These are phyloP conservation scores for Monoraphidium neglectum DNA, from an alignment of 139 green algal genomes.

Conservation along the genomic window DNA sequence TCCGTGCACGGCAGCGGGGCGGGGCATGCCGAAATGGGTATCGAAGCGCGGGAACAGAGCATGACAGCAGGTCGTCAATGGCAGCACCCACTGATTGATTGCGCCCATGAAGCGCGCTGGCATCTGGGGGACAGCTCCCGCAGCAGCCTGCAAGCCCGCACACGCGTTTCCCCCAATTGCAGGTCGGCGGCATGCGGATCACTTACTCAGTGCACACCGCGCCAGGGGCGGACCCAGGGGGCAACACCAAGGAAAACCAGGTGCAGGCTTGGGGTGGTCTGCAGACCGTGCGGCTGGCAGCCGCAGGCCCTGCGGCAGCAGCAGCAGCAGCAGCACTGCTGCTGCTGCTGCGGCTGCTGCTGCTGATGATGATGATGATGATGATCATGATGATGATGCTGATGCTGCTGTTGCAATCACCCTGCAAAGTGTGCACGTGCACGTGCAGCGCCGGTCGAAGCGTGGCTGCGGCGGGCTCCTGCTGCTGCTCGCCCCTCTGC, in stretches of 20 bases:
- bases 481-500: background rate
- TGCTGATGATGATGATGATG: too few relatives aligned
- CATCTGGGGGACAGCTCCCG: background rate
- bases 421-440: too few relatives aligned
- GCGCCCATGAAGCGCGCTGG: background rate
- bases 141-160: background rate
- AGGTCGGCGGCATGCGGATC: slow-evolving; percentile 31
- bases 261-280: slow-evolving; percentile 1
- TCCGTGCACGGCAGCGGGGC: too few relatives aligned
- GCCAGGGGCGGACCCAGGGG: slow-evolving; percentile 23
- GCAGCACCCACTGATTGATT: too few relatives aligned
- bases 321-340: background rate
- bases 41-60: too few relatives aligned
- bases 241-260: slow-evolving; percentile 42
- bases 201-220: slow-evolving; percentile 29
- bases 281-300: background rate
- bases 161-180: background rate
- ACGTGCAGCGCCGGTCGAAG: too few relatives aligned
- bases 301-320: background rate
- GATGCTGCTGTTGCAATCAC: too few relatives aligned
- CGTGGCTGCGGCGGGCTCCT: background rate
- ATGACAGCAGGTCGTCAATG: too few relatives aligned
- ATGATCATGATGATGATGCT: too few relatives aligned
- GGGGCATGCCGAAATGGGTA: too few relatives aligned
- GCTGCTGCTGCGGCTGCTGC: background rate